These are phyloP conservation scores for Dothiorella sarmentorum DNA, from an alignment of 2,329 filamentous ascomycete genomes.

Conservation along the genomic window DNA sequence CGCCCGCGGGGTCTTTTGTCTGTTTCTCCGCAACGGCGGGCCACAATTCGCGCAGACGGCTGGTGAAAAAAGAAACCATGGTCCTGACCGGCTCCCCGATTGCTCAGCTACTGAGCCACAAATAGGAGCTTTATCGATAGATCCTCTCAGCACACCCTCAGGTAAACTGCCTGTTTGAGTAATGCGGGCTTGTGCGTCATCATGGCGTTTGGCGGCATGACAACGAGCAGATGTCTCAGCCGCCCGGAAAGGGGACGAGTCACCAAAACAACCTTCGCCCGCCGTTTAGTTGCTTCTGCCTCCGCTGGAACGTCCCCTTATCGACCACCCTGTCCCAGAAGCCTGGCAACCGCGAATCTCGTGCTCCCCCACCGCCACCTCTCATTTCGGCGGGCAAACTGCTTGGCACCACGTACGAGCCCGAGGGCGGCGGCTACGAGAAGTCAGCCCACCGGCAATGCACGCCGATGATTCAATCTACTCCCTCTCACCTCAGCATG, in stretches of 20 bases:
- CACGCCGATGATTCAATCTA: not conserved
- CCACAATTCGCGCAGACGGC: slow-evolving; percentile 4
- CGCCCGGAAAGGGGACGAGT: not conserved
- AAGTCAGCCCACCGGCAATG: slow-evolving; percentile 1
- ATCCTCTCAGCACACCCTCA: not conserved
- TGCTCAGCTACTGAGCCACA: not conserved
- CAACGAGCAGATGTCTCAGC: slow-evolving; percentile 14
- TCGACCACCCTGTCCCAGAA: not conserved
- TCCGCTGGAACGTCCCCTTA: not conserved
- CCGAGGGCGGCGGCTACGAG: not conserved
- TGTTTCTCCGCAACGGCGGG: slow-evolving; percentile 11
- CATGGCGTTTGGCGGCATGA: slow-evolving; percentile 7
- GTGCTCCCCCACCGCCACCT: not conserved
- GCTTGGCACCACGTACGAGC: no score
- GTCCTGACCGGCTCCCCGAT: not conserved
- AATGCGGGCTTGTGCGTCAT: slow-evolving; percentile 12
- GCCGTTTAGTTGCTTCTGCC: not conserved
- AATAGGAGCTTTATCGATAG: slow-evolving; percentile 9
- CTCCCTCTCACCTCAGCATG: not conserved
- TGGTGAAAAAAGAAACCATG: not conserved
- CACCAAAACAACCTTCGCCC: not conserved
- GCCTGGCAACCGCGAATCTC: not conserved
- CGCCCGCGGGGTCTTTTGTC: not conserved
- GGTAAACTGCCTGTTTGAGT: not conserved
- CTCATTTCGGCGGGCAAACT: no score